Conservation (phyloP, 768 basidiomycete genomes). For the Lactarius hengduanensis region DNA sequence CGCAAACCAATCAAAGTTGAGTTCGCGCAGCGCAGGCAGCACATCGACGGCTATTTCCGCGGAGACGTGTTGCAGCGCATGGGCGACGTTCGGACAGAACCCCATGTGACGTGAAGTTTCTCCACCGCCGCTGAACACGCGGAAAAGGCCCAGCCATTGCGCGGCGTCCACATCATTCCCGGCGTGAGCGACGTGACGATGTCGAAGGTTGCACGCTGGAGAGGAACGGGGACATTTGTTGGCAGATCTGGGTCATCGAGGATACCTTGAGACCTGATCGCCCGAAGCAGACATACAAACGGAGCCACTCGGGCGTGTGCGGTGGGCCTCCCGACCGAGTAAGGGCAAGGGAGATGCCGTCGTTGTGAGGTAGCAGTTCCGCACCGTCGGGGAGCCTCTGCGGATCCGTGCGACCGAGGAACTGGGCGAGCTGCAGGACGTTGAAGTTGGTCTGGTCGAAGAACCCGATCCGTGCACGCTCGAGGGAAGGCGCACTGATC, state of each 20-base stretch:
- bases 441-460: conserved; percentile 3
- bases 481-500: background rate
- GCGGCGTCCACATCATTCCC: background rate
- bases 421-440: conserved; percentile 1
- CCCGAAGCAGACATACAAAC: background rate
- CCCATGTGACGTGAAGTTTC: conserved; percentile 1
- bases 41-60: background rate
- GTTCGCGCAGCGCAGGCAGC: conserved; percentile 11
- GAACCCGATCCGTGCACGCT: background rate
- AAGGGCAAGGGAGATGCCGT: background rate
- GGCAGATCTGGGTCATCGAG: conserved; percentile 2
- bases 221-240: background rate
- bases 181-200: background rate
- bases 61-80: conserved; percentile 7
- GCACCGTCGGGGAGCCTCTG: background rate
- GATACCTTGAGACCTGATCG: background rate
- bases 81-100: conserved; percentile 7
- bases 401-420: background rate
- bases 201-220: background rate
- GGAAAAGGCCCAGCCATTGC: conserved; percentile 9
- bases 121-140: conserved; percentile 6
- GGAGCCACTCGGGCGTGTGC: conserved; percentile 1
- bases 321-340: background rate
- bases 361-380: background rate
- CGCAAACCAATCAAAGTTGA: conserved; percentile 14